Evolutionary conservation across 2,329 filamentous ascomycete species (phyloP).

Genomic region (Aspergillus sp.): DNA sequence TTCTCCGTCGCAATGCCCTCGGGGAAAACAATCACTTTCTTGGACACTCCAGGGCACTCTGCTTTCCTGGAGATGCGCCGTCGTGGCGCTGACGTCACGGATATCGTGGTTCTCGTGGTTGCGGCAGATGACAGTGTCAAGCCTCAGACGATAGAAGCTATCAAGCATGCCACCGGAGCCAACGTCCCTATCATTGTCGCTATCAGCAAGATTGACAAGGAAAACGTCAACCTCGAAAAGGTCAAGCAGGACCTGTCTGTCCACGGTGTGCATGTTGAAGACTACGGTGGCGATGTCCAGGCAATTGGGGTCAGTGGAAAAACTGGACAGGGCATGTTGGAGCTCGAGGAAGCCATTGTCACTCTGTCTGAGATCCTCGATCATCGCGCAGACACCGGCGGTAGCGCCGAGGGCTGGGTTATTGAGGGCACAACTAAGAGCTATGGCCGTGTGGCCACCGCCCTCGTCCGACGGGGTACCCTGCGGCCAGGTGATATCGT

Average conservation of each 20-base stretch:
- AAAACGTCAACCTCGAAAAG: constrained; percentile 72
- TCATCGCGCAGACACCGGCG: constrained; percentile 74
- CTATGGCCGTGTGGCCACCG: constrained; percentile 79
- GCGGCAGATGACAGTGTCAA: constrained; percentile 97
- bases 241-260: constrained; percentile 85
- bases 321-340: constrained; percentile 86
- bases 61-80: constrained; percentile 96
- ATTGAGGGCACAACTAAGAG: constrained; percentile 87
- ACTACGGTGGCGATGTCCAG: constrained; percentile 92
- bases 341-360: constrained; percentile 86
- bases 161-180: constrained; percentile 85
- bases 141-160: constrained; percentile 92
- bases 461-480: constrained; percentile 85
- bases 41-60: constrained; percentile 94
- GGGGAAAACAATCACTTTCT: constrained; percentile 89
- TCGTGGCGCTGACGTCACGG: constrained; percentile 90
- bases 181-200: constrained; percentile 95
- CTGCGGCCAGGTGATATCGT: constrained; percentile 77
- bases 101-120: constrained; percentile 94
- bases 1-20: constrained; percentile 87
- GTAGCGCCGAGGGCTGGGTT: constrained; percentile 87
- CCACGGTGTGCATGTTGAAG: constrained; percentile 87
- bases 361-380: constrained; percentile 88
- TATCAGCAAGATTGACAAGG: constrained; percentile 95
- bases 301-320: constrained; percentile 89